Percentiles rank a stretch among this genome's conserved stretches.
Conservation (phyloP, 352 stramenopile genomes). For the Phytophthora meadii region DNA sequence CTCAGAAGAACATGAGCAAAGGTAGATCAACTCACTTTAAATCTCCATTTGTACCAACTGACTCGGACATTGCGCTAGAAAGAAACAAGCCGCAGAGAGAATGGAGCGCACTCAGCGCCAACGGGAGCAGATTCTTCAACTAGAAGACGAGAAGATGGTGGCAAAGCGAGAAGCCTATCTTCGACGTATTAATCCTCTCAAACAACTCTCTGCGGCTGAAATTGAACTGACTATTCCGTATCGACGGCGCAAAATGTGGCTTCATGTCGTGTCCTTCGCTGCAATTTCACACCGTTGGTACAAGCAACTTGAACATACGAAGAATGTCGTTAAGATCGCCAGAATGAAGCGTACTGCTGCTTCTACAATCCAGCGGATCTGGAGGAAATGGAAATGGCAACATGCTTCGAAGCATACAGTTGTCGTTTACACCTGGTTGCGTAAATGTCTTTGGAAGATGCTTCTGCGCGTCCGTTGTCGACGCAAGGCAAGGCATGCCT, state of each 20-base stretch:
- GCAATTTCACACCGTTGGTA: slow-evolving; percentile 46
- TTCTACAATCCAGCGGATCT: slow-evolving; percentile 61
- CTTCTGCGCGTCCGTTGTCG: slow-evolving; percentile 60
- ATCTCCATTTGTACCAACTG: background rate
- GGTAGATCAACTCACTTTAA: slow-evolving; percentile 17
- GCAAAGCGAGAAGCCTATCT: slow-evolving; percentile 50
- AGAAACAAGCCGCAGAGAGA: slow-evolving; percentile 64
- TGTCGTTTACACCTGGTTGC: slow-evolving; percentile 71
- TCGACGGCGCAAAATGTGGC: slow-evolving; percentile 58
- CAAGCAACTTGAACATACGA: slow-evolving; percentile 38
- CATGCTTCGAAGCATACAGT: slow-evolving; percentile 70
- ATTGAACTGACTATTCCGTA: slow-evolving; percentile 42
- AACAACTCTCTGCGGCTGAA: slow-evolving; percentile 33
- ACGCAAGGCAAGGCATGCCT: slow-evolving; percentile 42
- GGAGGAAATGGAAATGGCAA: slow-evolving; percentile 68
- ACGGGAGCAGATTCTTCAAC: slow-evolving; percentile 50
- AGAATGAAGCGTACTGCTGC: slow-evolving; percentile 50
- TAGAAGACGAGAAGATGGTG: slow-evolving; percentile 44
- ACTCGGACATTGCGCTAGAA: slow-evolving; percentile 46
- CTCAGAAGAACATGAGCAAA: slow-evolving; percentile 30
- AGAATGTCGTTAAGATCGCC: slow-evolving; percentile 40
- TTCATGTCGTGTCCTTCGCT: slow-evolving; percentile 52
- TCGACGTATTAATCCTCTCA: slow-evolving; percentile 34
- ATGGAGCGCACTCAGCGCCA: slow-evolving; percentile 51
- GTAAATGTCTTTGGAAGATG: slow-evolving; percentile 76